These are phyloP conservation scores for Lasiodiplodia theobromae DNA, from an alignment of 2,329 filamentous ascomycete species.

Conservation along the genomic window DNA sequence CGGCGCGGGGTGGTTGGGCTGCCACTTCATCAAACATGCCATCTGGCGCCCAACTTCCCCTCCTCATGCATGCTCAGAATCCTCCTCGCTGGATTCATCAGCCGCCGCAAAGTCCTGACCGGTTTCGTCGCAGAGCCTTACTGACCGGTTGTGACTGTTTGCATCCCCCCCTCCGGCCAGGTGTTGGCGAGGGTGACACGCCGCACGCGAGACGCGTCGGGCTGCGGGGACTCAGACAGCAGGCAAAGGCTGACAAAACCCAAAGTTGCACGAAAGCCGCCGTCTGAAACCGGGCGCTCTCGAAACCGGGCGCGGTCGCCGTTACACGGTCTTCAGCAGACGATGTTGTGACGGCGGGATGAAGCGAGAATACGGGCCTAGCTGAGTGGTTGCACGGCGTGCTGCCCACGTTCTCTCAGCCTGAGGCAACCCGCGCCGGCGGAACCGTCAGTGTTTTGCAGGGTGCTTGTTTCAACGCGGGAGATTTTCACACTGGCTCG, in stretches of 20 bases:
- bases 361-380: conserved; percentile 6
- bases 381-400: conserved; percentile 22
- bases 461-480: conserved; percentile 17
- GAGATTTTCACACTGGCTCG: conserved; percentile 21
- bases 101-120: conserved; percentile 13
- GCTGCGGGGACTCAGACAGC: neutral
- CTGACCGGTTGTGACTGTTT: conserved; percentile 13
- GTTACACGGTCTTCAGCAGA: conserved; percentile 13
- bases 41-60: conserved; percentile 14
- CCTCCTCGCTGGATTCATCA: neutral
- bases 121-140: neutral
- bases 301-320: neutral
- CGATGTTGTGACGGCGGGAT: conserved; percentile 23
- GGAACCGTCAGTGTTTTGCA: conserved; percentile 24
- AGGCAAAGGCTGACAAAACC: conserved; percentile 17
- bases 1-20: conserved; percentile 4
- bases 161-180: conserved; percentile 16
- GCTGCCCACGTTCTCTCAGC: conserved; percentile 25
- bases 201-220: conserved; percentile 17
- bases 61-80: neutral
- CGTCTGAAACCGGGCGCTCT: conserved; percentile 6
- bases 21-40: neutral
- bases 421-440: conserved; percentile 25
- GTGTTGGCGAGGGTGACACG: neutral
- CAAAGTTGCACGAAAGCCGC: conserved; percentile 12